Evolutionary conservation across 345 rosid species (phyloP).

Genomic region (Firmiana major): DNA sequence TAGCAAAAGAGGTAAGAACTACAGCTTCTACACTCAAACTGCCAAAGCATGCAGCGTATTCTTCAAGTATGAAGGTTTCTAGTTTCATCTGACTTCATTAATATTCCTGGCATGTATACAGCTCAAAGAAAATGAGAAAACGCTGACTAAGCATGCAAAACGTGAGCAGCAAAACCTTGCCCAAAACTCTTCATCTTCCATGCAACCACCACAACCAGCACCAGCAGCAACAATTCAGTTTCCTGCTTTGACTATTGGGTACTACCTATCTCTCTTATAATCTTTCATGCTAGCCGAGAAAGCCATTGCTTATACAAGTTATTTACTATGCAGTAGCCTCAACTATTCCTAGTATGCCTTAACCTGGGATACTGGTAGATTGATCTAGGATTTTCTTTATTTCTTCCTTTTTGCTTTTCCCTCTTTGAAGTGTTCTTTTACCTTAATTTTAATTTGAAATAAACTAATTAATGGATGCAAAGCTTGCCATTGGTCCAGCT

Average conservation of each 20-base stretch:
- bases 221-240: conserved; percentile 8
- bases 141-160: not conserved
- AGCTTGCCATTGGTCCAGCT: not conserved
- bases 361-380: not conserved
- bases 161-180: not conserved
- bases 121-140: conserved; percentile 6
- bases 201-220: not conserved
- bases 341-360: not conserved
- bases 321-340: not conserved
- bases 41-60: not conserved
- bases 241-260: conserved; percentile 49
- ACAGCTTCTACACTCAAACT: not conserved
- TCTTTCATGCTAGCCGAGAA: not conserved
- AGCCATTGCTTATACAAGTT: not conserved
- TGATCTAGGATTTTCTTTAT: not conserved
- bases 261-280: not conserved
- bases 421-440: not conserved
- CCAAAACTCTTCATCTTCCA: not conserved
- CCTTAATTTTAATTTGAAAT: not conserved
- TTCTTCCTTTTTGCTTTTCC: not conserved
- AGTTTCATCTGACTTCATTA: not conserved
- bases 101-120: not conserved
- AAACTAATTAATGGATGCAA: not conserved
- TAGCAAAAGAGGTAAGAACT: conserved; percentile 50
- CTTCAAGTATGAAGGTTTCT: not conserved